Evolutionary conservation across 2,329 filamentous ascomycete genomes (phyloP), one percentile per base, ranked within the genome.

Genomic region (Beauveria medogensis): DNA sequence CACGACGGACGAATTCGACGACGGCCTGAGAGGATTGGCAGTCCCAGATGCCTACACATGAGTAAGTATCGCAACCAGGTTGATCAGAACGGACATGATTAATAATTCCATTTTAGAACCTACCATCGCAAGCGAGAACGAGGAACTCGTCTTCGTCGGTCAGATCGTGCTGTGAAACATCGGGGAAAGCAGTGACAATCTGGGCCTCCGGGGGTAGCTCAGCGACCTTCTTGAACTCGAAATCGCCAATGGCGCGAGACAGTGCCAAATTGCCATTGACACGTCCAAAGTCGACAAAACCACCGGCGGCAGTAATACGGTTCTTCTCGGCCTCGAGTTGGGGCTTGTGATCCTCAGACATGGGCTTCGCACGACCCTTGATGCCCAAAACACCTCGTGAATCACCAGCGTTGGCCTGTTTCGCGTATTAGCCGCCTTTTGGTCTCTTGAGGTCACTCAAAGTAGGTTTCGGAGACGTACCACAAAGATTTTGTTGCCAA

Each of bases 221-320:
- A 68, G 93, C 90, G 74, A 92, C 96, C 83, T 97, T 97, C 84
- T 99, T 99, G 84, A 99, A 99, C 74, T 99, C 94, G 72, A 99
- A 99, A 75, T 99, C 94, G 68, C 94, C 94, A 75, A 99, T 97
- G 69, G 94, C 94, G 75, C 94, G 90, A 64, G 94, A 99, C 64
- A 99, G 82, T 52, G 94, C 94, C 51, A 99, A 85, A 75, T 99
- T 99, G 73, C 94, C 94, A 74, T 99, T 99, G 69, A 99, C 94
- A 72, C 94, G 90, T 65, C 94, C 94, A 73, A 97, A 99, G 75
- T 99, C 94, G 71, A 99, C 94, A 69, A 97, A 97, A 55, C 94
- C 94, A 73, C 94, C 94, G 50, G 94, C 94, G 62, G 93, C 92
- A 70, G 87, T 93, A 70, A 99, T 99, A 70, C 94, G 87, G 66